Evolutionary conservation across 345 rosid genomes (phyloP).

Genomic region (Limnanthes douglasii): DNA sequence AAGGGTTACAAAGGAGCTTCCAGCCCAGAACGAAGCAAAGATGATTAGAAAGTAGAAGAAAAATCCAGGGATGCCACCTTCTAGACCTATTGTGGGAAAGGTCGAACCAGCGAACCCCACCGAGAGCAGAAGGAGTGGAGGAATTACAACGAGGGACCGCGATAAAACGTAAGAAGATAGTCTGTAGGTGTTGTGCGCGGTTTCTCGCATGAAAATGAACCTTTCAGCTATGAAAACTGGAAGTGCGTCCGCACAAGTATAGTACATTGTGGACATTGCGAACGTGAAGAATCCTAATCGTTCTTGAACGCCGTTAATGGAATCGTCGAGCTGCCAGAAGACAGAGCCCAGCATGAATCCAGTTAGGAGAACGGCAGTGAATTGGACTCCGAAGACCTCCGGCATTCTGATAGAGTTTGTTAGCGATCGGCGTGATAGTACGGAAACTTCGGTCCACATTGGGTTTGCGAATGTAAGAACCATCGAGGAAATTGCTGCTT

Average conservation of each 20-base stretch:
- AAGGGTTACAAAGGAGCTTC: slow-evolving; percentile 72
- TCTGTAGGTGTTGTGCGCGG: slow-evolving; percentile 77
- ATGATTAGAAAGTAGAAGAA: slow-evolving; percentile 37
- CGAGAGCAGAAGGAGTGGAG: slow-evolving; percentile 43
- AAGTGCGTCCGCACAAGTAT: slow-evolving; percentile 90
- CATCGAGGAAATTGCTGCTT: slow-evolving; percentile 27
- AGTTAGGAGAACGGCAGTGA: slow-evolving; percentile 69
- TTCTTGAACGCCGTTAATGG: slow-evolving; percentile 85
- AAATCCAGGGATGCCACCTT: slow-evolving; percentile 47
- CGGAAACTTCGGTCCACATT: slow-evolving; percentile 64
- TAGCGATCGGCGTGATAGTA: slow-evolving; percentile 52
- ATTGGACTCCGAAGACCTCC: slow-evolving; percentile 57
- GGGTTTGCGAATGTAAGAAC: slow-evolving; percentile 86
- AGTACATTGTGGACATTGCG: slow-evolving; percentile 96
- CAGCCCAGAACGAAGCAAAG: slow-evolving; percentile 72
- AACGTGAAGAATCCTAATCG: slow-evolving; percentile 84
- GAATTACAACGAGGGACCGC: slow-evolving; percentile 45
- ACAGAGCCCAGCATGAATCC: slow-evolving; percentile 86
- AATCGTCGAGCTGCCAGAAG: slow-evolving; percentile 72
- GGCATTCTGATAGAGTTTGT: slow-evolving; percentile 61
- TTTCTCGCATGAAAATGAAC: slow-evolving; percentile 95
- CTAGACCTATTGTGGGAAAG: slow-evolving; percentile 57
- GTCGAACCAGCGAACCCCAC: slow-evolving; percentile 53
- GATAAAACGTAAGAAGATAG: slow-evolving; percentile 81
- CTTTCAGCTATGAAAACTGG: slow-evolving; percentile 90